These are phyloP conservation scores for Collybia sordida DNA, from an alignment of 768 basidiomycete species.

Conservation along the genomic window DNA sequence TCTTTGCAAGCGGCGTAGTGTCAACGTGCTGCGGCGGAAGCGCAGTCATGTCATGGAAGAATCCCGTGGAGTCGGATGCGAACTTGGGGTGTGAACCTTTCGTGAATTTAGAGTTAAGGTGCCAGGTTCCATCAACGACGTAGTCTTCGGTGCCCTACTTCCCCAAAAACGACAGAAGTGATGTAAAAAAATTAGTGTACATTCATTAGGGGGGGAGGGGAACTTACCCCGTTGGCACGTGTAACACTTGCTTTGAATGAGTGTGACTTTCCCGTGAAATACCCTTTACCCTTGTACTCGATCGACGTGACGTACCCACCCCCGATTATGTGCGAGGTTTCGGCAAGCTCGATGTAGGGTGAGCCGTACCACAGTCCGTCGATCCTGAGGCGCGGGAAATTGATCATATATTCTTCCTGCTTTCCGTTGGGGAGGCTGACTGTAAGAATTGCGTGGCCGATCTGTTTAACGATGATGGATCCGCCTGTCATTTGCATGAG, in stretches of 20 bases:
- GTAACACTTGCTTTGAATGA: slow-evolving; percentile 81
- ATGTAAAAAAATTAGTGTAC: slow-evolving; percentile 15
- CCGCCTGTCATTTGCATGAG: slow-evolving; percentile 40
- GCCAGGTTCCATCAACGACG: slow-evolving; percentile 81
- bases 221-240: not conserved
- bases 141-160: slow-evolving; percentile 32
- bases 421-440: slow-evolving; percentile 54
- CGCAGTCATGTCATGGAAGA: slow-evolving; percentile 75
- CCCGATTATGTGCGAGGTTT: slow-evolving; percentile 72
- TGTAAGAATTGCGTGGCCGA: slow-evolving; percentile 87
- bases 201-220: slow-evolving; percentile 46
- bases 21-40: slow-evolving; percentile 66
- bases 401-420: slow-evolving; percentile 74
- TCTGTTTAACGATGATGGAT: slow-evolving; percentile 87
- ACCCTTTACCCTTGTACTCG: slow-evolving; percentile 96
- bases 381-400: slow-evolving; percentile 88
- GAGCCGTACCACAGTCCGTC: slow-evolving; percentile 89
- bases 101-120: slow-evolving; percentile 57
- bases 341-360: slow-evolving; percentile 89
- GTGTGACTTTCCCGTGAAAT: slow-evolving; percentile 92
- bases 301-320: slow-evolving; percentile 49
- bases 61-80: slow-evolving; percentile 32
- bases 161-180: not conserved
- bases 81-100: slow-evolving; percentile 24
- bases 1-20: slow-evolving; percentile 52